Base-by-base conservation (phyloP, 1,284 basidiomycete genomes). In the Thecaphora frezii region DNA sequence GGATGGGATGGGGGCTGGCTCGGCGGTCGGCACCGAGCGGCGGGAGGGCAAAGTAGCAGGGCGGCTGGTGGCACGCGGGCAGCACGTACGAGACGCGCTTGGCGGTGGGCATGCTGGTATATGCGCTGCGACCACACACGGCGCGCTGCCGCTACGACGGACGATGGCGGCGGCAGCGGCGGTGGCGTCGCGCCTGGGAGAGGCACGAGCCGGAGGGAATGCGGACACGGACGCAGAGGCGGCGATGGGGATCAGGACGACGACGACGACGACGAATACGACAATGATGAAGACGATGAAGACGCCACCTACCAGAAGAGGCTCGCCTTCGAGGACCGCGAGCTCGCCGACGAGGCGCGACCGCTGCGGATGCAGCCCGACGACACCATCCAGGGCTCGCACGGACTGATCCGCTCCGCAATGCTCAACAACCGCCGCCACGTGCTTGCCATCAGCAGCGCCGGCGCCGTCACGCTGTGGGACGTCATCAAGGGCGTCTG, bases 361-460 rank as follows among this genome's bases (percentile, higher is more conserved):
- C 91, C 93, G 2, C 65, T 86, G 2, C 83, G 84, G 5, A 55
- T 75, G 1, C 72, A 76, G 9, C 89, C 93, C 0, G 89, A 90
- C 67, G 84, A 86, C 46, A 80, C 89, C 12, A 88, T 97, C 44
- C 71, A 81, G 2, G 94, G 94, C 7, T 86, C 88, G 43, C 84
- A 86, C 53, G 94, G 96, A 5, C 84, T 97, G 13, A 88, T 96
- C 46, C 85, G 93, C 22, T 88, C 87, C 7, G 82, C 88, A 23
- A 83, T 93, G 57, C 82, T 98, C 44, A 97, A 93, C 79, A 92
- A 97, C 76, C 85, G 93, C 37, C 84, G 93, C 56, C 93, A 97
- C 76, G 92, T 89, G 5, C 81, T 99, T 49, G 92, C 92, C 0
- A 87, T 97, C 38, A 89, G 97, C 78, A 93, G 91, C 0, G 82